Conservation (phyloP, 2,329 filamentous ascomycete species). For the Cladosporium sp. region DNA sequence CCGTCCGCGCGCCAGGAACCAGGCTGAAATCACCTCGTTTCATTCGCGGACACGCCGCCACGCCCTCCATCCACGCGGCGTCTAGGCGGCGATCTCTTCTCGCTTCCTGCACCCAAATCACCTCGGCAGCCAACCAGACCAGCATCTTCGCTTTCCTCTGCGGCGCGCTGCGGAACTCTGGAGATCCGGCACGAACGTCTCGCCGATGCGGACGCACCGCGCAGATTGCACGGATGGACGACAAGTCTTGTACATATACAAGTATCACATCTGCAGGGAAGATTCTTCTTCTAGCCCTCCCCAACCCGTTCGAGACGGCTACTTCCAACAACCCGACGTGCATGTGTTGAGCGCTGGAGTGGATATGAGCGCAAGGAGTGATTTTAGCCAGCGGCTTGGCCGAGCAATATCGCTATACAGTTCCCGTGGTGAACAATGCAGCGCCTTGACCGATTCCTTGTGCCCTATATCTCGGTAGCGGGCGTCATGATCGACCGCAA, state of each 20-base stretch:
- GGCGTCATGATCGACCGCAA: constrained; percentile 9
- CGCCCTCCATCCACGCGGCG: constrained; percentile 15
- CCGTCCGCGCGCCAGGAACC: constrained; percentile 15
- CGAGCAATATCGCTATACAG: neutral
- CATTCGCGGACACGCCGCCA: constrained; percentile 8
- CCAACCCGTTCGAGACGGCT: neutral
- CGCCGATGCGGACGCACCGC: neutral
- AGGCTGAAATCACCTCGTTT: constrained; percentile 11
- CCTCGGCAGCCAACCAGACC: constrained; percentile 12
- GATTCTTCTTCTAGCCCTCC: constrained; percentile 9
- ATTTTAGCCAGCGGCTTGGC: neutral
- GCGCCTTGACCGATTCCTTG: constrained; percentile 5
- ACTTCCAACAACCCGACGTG: neutral
- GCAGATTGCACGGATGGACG: constrained; percentile 11
- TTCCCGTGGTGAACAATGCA: neutral
- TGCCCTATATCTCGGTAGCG: constrained; percentile 9
- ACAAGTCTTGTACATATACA: constrained; percentile 14
- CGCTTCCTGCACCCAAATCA: constrained; percentile 11
- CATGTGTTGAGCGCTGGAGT: constrained; percentile 3
- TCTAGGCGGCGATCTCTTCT: constrained; percentile 17
- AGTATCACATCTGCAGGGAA: constrained; percentile 17
- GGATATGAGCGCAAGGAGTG: neutral
- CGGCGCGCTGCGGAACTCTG: neutral
- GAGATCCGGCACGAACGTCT: constrained; percentile 2
- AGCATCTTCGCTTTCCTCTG: neutral